Percentiles rank a stretch among this genome's conserved stretches.
Conservation (phyloP, 2,329 filamentous ascomycete genomes). For the Trichoderma sp. region DNA sequence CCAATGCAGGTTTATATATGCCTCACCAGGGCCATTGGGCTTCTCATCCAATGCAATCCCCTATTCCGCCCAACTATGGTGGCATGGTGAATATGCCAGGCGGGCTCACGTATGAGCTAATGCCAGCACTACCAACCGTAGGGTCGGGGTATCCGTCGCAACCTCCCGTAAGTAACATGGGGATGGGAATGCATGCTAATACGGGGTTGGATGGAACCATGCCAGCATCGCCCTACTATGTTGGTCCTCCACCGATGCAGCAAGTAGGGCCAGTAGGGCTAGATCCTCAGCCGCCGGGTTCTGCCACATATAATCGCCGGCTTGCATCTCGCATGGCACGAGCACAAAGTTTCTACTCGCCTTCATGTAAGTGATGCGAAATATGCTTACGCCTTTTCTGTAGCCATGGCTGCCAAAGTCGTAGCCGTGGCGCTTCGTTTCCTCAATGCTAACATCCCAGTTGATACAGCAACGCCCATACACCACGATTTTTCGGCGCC, state of each 20-base stretch:
- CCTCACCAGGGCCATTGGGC: slow-evolving; percentile 1
- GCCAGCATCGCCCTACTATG: slow-evolving; percentile 27
- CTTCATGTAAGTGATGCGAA: slow-evolving; percentile 13
- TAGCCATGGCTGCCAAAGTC: background rate
- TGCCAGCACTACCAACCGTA: background rate
- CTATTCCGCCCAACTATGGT: background rate
- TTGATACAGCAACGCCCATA: background rate
- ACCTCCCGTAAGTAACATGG: slow-evolving; percentile 6
- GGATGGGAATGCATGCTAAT: slow-evolving; percentile 27
- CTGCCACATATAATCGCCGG: slow-evolving; percentile 20
- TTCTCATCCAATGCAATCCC: background rate
- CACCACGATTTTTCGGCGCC: background rate
- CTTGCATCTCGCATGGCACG: background rate
- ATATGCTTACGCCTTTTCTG: background rate
- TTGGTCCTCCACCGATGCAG: slow-evolving; percentile 27
- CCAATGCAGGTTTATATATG: slow-evolving; percentile 22
- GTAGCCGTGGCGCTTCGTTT: background rate
- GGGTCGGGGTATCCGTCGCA: slow-evolving; percentile 1
- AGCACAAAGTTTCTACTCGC: background rate
- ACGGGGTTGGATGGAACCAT: slow-evolving; percentile 30
- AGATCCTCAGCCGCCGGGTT: slow-evolving; percentile 26
- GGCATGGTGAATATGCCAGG: background rate
- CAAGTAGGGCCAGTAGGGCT: background rate
- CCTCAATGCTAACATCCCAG: background rate
- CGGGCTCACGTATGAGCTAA: background rate